These are phyloP conservation scores for Pestalotiopsis sp. DNA, from an alignment of 2,329 filamentous ascomycete species.

Conservation along the genomic window DNA sequence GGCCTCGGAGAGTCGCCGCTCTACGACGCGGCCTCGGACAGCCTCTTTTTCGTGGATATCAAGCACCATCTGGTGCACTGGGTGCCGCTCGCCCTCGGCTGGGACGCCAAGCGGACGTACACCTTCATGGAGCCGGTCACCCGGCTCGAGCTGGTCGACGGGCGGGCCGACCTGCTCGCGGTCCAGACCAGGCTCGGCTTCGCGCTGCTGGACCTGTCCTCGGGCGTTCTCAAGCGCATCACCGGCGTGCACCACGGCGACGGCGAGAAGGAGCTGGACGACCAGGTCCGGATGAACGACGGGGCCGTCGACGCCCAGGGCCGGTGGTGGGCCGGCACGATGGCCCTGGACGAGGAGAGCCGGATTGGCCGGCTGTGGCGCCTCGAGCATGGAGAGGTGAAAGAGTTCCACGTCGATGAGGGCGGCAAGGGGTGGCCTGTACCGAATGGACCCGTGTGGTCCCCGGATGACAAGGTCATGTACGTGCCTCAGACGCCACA, in stretches of 20 bases:
- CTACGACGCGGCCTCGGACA: conserved; percentile 25
- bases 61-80: conserved; percentile 24
- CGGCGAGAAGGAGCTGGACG: conserved; percentile 16
- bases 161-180: conserved; percentile 21
- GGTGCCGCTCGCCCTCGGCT: conserved; percentile 20
- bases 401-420: conserved; percentile 13
- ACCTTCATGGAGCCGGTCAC: conserved; percentile 23
- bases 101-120: conserved; percentile 17
- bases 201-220: conserved; percentile 20
- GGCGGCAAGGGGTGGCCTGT: conserved; percentile 19
- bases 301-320: conserved; percentile 23
- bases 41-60: conserved; percentile 29
- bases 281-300: conserved; percentile 27
- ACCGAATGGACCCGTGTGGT: conserved; percentile 27
- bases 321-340: conserved; percentile 27
- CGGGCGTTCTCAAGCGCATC: conserved; percentile 21
- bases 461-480: conserved; percentile 22
- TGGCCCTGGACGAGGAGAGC: conserved; percentile 25
- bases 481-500: conserved; percentile 16
- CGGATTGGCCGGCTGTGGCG: conserved; percentile 25
- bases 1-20: conserved; percentile 27
- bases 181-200: conserved; percentile 24
- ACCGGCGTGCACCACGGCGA: conserved; percentile 15
- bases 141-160: conserved; percentile 20
- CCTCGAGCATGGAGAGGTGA: conserved; percentile 12